Evolutionary conservation across 495 filamentous ascomycete genomes (phyloP).

Genomic region (Staphylotrichum tortipilum): DNA sequence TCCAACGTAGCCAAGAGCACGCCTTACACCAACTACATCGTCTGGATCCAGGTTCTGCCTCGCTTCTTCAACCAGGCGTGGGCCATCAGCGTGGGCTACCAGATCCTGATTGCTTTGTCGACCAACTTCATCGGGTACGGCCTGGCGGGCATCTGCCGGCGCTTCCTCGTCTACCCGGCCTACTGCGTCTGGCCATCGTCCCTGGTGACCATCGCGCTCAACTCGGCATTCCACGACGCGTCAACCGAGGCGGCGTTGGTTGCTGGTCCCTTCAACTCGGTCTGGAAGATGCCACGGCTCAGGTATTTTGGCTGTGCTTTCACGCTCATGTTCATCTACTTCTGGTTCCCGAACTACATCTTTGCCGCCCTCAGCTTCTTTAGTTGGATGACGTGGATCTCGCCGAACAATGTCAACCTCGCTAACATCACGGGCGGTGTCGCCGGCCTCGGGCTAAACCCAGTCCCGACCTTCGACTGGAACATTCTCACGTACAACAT

Average conservation of each 20-base stretch:
- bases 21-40: conserved; percentile 35
- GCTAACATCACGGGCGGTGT: conserved; percentile 24
- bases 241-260: conserved; percentile 18
- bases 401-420: conserved; percentile 28
- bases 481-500: conserved; percentile 27
- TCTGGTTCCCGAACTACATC: conserved; percentile 40
- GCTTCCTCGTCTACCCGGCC: conserved; percentile 47
- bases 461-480: conserved; percentile 36
- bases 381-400: conserved; percentile 39
- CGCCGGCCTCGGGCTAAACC: conserved; percentile 33
- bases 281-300: conserved; percentile 28
- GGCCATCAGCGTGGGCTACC: conserved; percentile 30
- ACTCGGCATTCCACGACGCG: conserved; percentile 36
- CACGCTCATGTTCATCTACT: conserved; percentile 33
- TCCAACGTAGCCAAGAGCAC: conserved; percentile 28
- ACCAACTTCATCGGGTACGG: conserved; percentile 47
- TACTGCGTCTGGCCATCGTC: conserved; percentile 38
- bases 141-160: conserved; percentile 43
- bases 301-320: conserved; percentile 30
- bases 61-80: conserved; percentile 34
- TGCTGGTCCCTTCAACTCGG: conserved; percentile 25
- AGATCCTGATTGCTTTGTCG: conserved; percentile 35
- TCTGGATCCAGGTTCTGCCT: conserved; percentile 38
- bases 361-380: conserved; percentile 31
- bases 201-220: conserved; percentile 37